Conservation (phyloP, 345 rosid species). For the Euphorbia lathyris region DNA sequence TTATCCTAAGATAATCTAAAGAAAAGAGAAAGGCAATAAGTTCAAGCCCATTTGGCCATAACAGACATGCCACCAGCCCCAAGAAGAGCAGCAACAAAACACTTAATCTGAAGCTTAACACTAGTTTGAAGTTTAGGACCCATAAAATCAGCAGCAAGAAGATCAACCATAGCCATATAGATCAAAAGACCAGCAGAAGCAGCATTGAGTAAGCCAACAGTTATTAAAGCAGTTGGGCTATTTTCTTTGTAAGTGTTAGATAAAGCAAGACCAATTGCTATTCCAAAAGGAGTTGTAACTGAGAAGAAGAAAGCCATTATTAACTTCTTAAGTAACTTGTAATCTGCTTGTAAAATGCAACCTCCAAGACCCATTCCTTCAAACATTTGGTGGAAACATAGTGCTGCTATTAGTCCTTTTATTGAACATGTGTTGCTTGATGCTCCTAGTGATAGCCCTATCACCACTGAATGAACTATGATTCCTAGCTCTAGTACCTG, state of each 20-base stretch:
- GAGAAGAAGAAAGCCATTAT: slow-evolving; percentile 59
- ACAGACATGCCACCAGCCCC: slow-evolving; percentile 63
- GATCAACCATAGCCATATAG: slow-evolving; percentile 76
- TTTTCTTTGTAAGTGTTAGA: slow-evolving; percentile 41
- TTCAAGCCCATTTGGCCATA: slow-evolving; percentile 59
- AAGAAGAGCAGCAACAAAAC: slow-evolving; percentile 39
- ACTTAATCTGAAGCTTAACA: slow-evolving; percentile 32
- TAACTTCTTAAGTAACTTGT: neutral
- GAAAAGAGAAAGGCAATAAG: too few relatives aligned
- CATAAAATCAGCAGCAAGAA: slow-evolving; percentile 63
- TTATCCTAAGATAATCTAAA: too few relatives aligned
- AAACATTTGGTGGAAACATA: slow-evolving; percentile 72
- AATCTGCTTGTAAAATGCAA: slow-evolving; percentile 34
- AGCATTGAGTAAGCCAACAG: slow-evolving; percentile 54
- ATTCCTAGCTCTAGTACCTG: slow-evolving; percentile 74
- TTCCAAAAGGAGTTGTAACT: slow-evolving; percentile 58
- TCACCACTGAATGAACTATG: slow-evolving; percentile 63
- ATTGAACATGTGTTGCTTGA: slow-evolving; percentile 50
- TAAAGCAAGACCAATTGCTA: slow-evolving; percentile 52
- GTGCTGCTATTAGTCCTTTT: slow-evolving; percentile 53
- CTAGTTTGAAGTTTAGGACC: slow-evolving; percentile 41
- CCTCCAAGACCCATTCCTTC: slow-evolving; percentile 84
- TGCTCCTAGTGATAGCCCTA: slow-evolving; percentile 64
- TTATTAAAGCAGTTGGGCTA: slow-evolving; percentile 50
- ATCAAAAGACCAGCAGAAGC: slow-evolving; percentile 66